These are phyloP conservation scores for Aspergillus cejpii DNA, from an alignment of 2,329 filamentous ascomycete genomes.

Conservation along the genomic window DNA sequence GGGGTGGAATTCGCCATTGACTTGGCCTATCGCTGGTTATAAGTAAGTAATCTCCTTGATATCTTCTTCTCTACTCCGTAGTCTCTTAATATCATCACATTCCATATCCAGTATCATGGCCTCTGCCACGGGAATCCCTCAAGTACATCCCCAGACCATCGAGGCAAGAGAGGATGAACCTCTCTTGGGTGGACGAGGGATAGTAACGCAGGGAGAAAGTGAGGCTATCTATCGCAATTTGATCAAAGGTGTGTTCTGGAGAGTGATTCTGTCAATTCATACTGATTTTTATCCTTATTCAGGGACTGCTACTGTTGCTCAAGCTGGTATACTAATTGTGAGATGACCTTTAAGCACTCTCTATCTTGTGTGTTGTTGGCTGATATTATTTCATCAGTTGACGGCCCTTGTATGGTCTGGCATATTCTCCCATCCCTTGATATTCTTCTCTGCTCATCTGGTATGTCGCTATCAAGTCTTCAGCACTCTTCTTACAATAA, in stretches of 20 bases:
- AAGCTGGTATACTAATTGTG: constrained; percentile 67
- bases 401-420: constrained; percentile 69
- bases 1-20: not conserved
- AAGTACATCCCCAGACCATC: constrained; percentile 41
- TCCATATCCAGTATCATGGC: constrained; percentile 57
- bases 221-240: constrained; percentile 64
- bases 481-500: no score
- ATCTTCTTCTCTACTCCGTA: not conserved
- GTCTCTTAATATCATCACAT: constrained; percentile 1
- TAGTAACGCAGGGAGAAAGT: constrained; percentile 62
- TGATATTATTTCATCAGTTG: constrained; percentile 45
- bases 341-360: constrained; percentile 17
- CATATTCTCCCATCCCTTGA: constrained; percentile 63
- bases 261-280: not conserved
- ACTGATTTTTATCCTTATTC: not conserved
- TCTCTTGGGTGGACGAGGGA: constrained; percentile 63
- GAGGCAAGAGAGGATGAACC: constrained; percentile 57
- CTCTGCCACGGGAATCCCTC: constrained; percentile 61
- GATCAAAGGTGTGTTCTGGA: constrained; percentile 62
- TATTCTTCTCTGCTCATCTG: constrained; percentile 84
- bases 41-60: not conserved
- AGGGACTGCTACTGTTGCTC: constrained; percentile 78
- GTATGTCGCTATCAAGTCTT: constrained; percentile 52
- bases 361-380: not conserved
- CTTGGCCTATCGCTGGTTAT: no score